These are phyloP conservation scores for Metarhizium brunneum DNA, from an alignment of 2,329 filamentous ascomycete species.

Conservation along the genomic window DNA sequence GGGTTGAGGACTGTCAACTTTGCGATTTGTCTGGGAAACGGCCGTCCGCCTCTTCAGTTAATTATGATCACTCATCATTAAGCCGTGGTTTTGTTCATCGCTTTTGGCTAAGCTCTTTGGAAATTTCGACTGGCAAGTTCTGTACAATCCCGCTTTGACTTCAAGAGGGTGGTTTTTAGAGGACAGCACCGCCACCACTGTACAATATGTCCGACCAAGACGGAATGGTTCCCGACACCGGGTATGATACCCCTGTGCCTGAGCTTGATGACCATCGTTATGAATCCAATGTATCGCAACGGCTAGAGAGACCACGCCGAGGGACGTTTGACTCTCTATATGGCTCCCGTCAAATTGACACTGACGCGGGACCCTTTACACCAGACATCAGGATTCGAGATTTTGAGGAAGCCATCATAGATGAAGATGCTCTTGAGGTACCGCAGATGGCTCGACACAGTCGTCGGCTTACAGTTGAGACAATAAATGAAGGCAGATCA, in stretches of 20 bases:
- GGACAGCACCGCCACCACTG: neutral
- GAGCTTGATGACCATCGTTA: conserved; percentile 83
- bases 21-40: neutral
- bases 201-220: conserved; percentile 57
- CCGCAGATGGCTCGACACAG: conserved; percentile 34
- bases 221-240: conserved; percentile 47
- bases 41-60: conserved; percentile 11
- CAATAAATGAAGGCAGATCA: conserved; percentile 52
- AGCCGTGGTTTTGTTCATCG: conserved; percentile 20
- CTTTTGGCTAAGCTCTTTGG: conserved; percentile 14
- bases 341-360: conserved; percentile 37
- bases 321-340: conserved; percentile 68
- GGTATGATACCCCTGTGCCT: conserved; percentile 65
- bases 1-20: conserved; percentile 12
- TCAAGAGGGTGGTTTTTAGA: neutral
- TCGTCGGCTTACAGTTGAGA: conserved; percentile 49
- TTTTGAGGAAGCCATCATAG: conserved; percentile 73
- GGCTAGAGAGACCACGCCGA: conserved; percentile 51
- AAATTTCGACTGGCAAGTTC: neutral
- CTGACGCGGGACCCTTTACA: conserved; percentile 19
- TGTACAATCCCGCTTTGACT: neutral
- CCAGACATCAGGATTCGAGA: conserved; percentile 54
- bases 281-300: conserved; percentile 51
- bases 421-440: conserved; percentile 58
- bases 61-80: conserved; percentile 20